Percentiles rank a stretch among this genome's conserved stretches.
Evolutionary conservation across 1,139 yeast genomes (phyloP).

Genomic region (Kurtzmaniella quercitrusa): DNA sequence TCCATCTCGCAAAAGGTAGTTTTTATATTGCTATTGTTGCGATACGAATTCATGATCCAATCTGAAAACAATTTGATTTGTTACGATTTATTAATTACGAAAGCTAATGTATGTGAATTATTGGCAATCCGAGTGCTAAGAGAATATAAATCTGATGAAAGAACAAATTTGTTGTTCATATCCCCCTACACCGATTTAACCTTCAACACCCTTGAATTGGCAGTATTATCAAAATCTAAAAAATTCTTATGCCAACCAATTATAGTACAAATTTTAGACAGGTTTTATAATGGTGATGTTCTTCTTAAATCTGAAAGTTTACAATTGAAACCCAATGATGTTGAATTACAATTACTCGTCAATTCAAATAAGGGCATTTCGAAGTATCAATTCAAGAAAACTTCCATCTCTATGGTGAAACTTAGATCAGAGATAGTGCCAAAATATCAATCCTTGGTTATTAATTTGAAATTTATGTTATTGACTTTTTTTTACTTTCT

Average conservation of each 20-base stretch:
- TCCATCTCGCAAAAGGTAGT: slow-evolving; percentile 22
- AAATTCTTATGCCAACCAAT: slow-evolving; percentile 54
- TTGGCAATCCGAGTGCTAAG: slow-evolving; percentile 50
- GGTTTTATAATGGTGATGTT: slow-evolving; percentile 52
- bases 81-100: slow-evolving; percentile 46
- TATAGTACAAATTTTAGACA: slow-evolving; percentile 45
- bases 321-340: slow-evolving; percentile 10
- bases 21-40: slow-evolving; percentile 30
- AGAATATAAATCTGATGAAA: slow-evolving; percentile 43
- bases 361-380: slow-evolving; percentile 14
- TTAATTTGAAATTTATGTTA: slow-evolving; percentile 31
- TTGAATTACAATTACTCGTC: slow-evolving; percentile 14
- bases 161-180: slow-evolving; percentile 41
- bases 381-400: slow-evolving; percentile 32
- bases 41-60: slow-evolving; percentile 47
- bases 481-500: slow-evolving; percentile 31
- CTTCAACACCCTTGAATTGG: slow-evolving; percentile 51
- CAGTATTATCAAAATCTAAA: slow-evolving; percentile 52
- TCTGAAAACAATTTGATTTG: slow-evolving; percentile 44
- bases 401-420: slow-evolving; percentile 27
- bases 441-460: slow-evolving; percentile 40
- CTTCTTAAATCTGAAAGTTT: slow-evolving; percentile 16
- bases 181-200: slow-evolving; percentile 34
- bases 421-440: slow-evolving; percentile 35
- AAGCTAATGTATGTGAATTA: slow-evolving; percentile 53